Base-by-base conservation (phyloP, 2,329 filamentous ascomycete genomes). In the Didymellaceae sp. region DNA sequence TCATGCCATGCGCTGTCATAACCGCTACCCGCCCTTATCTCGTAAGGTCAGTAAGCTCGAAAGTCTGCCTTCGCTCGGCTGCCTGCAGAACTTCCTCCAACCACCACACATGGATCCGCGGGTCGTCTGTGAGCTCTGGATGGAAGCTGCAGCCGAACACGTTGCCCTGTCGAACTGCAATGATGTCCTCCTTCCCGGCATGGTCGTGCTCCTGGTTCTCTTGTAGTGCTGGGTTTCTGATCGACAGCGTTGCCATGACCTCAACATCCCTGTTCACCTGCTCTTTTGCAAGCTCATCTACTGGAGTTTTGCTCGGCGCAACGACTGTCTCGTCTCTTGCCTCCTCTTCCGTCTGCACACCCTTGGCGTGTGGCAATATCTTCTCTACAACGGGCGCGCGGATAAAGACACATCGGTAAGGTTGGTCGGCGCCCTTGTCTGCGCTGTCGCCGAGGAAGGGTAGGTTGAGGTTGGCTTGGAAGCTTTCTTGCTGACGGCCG, bases 121-220 rank as follows among this genome's bases (percentile, higher is more conserved):
- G 79, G 75, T 99, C 94, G 6, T 86, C 83, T 0, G 93, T 97
- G 72, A 99, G 74, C 74, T 99, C 94, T 0, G 94, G 94, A 65
- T 97, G 94, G 69, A 97, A 99, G 66, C 92, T 97, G 3, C 89
- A 97, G 4, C 91, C 94, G 63, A 97, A 88, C 0, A 96, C 88
- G 73, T 97, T 97, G 0, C 88, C 90, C 75, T 97, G 92, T 58
- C 84, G 82, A 25, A 97, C 90, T 0, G 93, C 93, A 41, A 97
- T 86, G 42, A 97, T 93, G 60, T 96, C 82, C 33, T 81, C 78
- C 14, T 74, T 74, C 13, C 74, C 71, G 5, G 77, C 71, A 33
- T 52, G 48, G 20, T 77, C 72, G 8, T 78, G 77, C 33, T 76
- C 75, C 17, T 74, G 73, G 52, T 77, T 75, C 21, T 78, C 75